A percentile compares a stretch with the other conserved stretches of the same genome.
These are phyloP conservation scores for Cymodocea nodosa DNA, from an alignment of 116 monocot genomes.

Conservation along the genomic window DNA sequence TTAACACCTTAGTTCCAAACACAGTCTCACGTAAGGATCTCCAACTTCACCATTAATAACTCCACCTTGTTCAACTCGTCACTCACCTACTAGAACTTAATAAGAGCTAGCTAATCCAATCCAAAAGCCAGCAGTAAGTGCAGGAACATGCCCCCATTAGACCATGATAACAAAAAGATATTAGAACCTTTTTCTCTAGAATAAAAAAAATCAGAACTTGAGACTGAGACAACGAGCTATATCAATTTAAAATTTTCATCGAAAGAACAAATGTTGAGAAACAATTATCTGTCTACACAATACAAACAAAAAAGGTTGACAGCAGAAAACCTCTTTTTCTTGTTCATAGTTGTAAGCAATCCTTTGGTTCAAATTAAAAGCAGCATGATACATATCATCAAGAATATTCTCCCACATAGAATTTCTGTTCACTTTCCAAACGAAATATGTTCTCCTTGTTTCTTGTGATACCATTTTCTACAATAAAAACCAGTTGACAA, in stretches of 20 bases:
- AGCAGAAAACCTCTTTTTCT: slow-evolving; percentile 30
- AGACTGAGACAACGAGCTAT: too few relatives aligned
- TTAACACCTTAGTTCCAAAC: too few relatives aligned
- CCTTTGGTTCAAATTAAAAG: slow-evolving; percentile 57
- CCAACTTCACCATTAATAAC: too few relatives aligned
- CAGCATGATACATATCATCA: slow-evolving; percentile 67
- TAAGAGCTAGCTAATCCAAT: too few relatives aligned
- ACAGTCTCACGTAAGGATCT: too few relatives aligned
- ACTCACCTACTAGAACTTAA: too few relatives aligned
- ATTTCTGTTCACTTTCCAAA: slow-evolving; percentile 60
- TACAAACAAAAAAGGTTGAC: not conserved
- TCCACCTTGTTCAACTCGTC: too few relatives aligned
- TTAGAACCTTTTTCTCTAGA: too few relatives aligned
- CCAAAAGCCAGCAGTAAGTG: too few relatives aligned
- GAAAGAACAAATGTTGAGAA: not conserved
- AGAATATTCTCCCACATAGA: slow-evolving; percentile 30
- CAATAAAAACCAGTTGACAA: not conserved
- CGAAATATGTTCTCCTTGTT: slow-evolving; percentile 15
- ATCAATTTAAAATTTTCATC: not conserved
- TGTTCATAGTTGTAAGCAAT: slow-evolving; percentile 34
- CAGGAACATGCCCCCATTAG: too few relatives aligned
- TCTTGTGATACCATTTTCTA: slow-evolving; percentile 3
- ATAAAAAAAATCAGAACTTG: too few relatives aligned
- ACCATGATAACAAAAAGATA: too few relatives aligned
- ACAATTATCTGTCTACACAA: not conserved